phyloP scores from a whole-genome alignment of 2,329 filamentous ascomycete species.

The Arthrobotrys sinensis region DNA sequence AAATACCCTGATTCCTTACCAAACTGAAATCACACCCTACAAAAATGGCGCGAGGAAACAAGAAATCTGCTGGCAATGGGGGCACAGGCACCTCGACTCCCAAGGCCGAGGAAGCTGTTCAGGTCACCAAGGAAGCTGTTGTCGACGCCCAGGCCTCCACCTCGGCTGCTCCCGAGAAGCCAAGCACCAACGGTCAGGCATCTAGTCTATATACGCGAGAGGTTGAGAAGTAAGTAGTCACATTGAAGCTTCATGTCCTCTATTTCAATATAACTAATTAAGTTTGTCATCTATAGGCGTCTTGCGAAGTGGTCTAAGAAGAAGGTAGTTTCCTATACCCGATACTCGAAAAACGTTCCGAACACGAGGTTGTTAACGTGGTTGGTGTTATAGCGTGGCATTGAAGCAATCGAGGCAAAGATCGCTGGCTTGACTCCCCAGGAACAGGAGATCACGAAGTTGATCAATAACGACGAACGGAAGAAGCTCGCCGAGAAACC shows the following conservation, averaged over 20 bases:
- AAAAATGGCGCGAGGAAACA: constrained; percentile 51
- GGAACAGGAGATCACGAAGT: constrained; percentile 62
- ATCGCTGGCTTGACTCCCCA: constrained; percentile 64
- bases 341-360: constrained; percentile 8
- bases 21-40: constrained; percentile 14
- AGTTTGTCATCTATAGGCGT: constrained; percentile 25
- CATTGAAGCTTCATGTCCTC: background rate
- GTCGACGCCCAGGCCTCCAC: constrained; percentile 43
- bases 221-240: constrained; percentile 48
- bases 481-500: constrained; percentile 63
- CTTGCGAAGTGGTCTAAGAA: constrained; percentile 59
- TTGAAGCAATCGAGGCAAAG: constrained; percentile 64
- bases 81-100: constrained; percentile 51
- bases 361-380: constrained; percentile 41
- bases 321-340: constrained; percentile 43
- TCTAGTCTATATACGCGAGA: constrained; percentile 48
- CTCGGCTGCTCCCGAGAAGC: constrained; percentile 42
- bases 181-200: constrained; percentile 35
- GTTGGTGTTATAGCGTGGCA: constrained; percentile 60
- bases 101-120: constrained; percentile 49
- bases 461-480: constrained; percentile 64
- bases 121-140: constrained; percentile 43
- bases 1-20: background rate
- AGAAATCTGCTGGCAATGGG: constrained; percentile 49
- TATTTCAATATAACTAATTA: background rate